phyloP scores from a whole-genome alignment of 73 alveolate species.

The Tetrahymena elliotti region DNA sequence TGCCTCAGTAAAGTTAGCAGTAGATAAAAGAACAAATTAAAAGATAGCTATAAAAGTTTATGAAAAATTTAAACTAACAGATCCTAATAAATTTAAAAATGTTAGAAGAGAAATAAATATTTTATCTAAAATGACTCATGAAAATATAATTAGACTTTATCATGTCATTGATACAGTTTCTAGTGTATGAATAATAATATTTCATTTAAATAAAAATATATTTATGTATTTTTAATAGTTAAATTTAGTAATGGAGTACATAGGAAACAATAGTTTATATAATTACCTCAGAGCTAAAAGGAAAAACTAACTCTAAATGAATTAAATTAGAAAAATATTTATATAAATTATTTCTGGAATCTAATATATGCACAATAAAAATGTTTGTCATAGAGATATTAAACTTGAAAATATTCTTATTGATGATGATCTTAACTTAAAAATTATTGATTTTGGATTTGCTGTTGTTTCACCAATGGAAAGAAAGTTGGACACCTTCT shows the following conservation, averaged over 20 bases:
- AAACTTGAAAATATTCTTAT: conserved; percentile 35
- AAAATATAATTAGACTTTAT: conserved; percentile 72
- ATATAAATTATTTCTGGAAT: conserved; percentile 7
- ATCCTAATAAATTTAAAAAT: conserved; percentile 66
- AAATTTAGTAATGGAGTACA: not conserved
- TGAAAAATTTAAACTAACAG: conserved; percentile 76
- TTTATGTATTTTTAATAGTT: not conserved
- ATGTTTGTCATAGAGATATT: conserved; percentile 34
- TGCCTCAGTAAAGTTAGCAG: conserved; percentile 39
- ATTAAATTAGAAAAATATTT: not conserved
- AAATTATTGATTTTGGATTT: conserved; percentile 82
- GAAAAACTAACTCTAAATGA: not conserved
- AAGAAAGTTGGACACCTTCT: not conserved
- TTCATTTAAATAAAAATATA: not conserved
- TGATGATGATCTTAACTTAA: conserved; percentile 43
- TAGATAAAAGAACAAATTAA: not conserved
- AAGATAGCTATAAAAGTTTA: conserved; percentile 64
- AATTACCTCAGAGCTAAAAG: not conserved
- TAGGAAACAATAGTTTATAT: not conserved
- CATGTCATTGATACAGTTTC: conserved; percentile 68
- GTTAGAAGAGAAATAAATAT: conserved; percentile 80
- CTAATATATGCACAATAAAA: conserved; percentile 8
- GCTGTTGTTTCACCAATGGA: conserved; percentile 51
- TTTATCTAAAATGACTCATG: conserved; percentile 69
- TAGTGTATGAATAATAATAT: not conserved